Evolutionary conservation across 805 yeast species (phyloP), one percentile per base, ranked within the genome.

Genomic region (Barnettozyma siamensis): DNA sequence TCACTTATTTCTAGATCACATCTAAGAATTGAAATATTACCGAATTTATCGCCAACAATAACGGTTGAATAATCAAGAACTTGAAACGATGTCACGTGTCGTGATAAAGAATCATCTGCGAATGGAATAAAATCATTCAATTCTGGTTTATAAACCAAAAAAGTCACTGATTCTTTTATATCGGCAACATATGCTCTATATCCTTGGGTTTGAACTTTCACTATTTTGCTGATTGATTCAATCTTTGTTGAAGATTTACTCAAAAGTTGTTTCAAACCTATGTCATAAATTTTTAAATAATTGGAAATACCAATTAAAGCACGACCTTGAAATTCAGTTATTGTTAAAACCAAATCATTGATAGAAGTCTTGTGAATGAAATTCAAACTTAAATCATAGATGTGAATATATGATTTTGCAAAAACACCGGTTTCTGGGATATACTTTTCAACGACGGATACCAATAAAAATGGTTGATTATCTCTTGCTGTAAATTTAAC

Each of bases 31-130:
- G 82, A 79, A 0, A 88, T 35, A 51, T 83, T 86, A 1, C 98
- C 97, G 62, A 84, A 88, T 54, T 80, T 81, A 58, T 93, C 98
- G 12, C 96, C 96, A 1, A 86, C 87, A 31, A 83, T 65, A 1
- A 84, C 75, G 0, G 96, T 88, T 42, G 78, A 78, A 46, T 77
- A 74, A 57, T 93, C 98, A 5, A 93, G 62, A 48, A 76, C 63
- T 3, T 69, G 55, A 33, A 83, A 50, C 3, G 78, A 51, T 0
- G 94, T 82, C 4, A 83, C 70, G 53, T 83, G 84, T 26, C 96
- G 66, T 27, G 79, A 69, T 30, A 81, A 62, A 1, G 70, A 59
- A 60, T 93, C 98, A 54, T 80, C 88, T 1, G 78, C 80, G 43
- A 89, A 65, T 2, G 83, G 75, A 7, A 76, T 54, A 51, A 91